Evolutionary conservation across 192 early-diverging fungal genomes (phyloP).

Genomic region (Coemansia furcata): DNA sequence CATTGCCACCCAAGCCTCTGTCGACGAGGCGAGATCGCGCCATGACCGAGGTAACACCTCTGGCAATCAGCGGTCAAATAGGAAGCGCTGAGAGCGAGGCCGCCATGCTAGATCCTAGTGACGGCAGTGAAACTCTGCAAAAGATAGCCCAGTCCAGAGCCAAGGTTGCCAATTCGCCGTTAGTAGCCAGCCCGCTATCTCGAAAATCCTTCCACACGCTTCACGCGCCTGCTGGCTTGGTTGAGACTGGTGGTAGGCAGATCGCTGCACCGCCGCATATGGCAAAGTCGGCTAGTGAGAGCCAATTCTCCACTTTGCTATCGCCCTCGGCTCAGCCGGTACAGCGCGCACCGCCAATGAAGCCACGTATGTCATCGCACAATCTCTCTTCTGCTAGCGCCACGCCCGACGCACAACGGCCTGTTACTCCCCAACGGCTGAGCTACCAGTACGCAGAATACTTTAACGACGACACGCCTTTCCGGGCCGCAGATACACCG

Average conservation of each 20-base stretch:
- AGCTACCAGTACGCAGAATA: slow-evolving; percentile 27
- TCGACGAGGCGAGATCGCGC: slow-evolving; percentile 38
- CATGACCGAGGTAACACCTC: slow-evolving; percentile 35
- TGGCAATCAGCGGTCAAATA: slow-evolving; percentile 20
- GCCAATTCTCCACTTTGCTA: background rate
- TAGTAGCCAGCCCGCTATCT: slow-evolving; percentile 44
- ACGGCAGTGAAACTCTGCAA: slow-evolving; percentile 1
- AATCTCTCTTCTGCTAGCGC: slow-evolving; percentile 16
- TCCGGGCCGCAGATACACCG: slow-evolving; percentile 24
- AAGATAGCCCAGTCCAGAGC: slow-evolving; percentile 14
- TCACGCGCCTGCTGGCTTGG: slow-evolving; percentile 15
- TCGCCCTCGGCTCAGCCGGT: background rate
- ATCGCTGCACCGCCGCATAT: background rate
- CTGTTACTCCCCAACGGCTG: slow-evolving; percentile 12
- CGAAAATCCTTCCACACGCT: slow-evolving; percentile 42
- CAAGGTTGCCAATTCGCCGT: slow-evolving; percentile 35
- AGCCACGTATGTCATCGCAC: background rate
- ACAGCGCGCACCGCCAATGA: background rate
- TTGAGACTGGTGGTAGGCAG: slow-evolving; percentile 6
- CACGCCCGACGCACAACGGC: slow-evolving; percentile 4
- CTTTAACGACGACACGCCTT: background rate
- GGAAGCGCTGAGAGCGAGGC: slow-evolving; percentile 3
- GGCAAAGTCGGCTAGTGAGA: slow-evolving; percentile 9
- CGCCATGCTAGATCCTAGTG: background rate
- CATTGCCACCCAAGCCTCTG: slow-evolving; percentile 23